These are phyloP conservation scores for Rosa chinensis DNA, from an alignment of 306 rosid genomes.

Conservation along the genomic window DNA sequence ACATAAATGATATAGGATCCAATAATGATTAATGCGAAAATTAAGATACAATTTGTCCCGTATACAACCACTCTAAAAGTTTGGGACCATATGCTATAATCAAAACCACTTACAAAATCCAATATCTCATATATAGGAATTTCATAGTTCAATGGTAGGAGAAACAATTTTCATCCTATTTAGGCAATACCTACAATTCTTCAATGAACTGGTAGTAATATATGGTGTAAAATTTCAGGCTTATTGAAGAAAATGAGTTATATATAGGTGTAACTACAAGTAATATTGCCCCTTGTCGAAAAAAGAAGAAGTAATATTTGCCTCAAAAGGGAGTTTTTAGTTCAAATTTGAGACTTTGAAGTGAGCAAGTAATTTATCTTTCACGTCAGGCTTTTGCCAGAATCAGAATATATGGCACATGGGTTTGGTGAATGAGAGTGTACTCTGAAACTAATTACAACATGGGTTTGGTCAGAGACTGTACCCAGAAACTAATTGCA, in stretches of 20 bases:
- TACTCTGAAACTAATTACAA: slow-evolving; percentile 1
- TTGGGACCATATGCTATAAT: background rate
- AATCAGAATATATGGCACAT: background rate
- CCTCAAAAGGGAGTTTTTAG: background rate
- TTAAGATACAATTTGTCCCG: background rate
- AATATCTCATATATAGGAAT: background rate
- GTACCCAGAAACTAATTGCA: slow-evolving; percentile 1
- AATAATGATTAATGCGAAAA: background rate
- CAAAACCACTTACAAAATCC: background rate
- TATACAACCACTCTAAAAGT: background rate
- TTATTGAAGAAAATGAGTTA: slow-evolving; percentile 1
- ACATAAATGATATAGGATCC: background rate
- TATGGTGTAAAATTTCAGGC: background rate
- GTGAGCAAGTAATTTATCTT: slow-evolving; percentile 1
- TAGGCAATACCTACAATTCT: background rate
- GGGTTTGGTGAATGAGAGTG: background rate
- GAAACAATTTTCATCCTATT: background rate
- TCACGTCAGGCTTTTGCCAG: slow-evolving; percentile 7
- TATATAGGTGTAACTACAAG: background rate
- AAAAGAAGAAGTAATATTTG: background rate
- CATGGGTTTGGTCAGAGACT: slow-evolving; percentile 5
- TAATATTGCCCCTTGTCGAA: background rate
- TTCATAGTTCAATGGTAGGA: background rate
- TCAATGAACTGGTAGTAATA: background rate
- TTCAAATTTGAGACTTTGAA: background rate